Evolutionary conservation across 2,329 filamentous ascomycete species (phyloP).

Genomic region (Penicillium digitatum): DNA sequence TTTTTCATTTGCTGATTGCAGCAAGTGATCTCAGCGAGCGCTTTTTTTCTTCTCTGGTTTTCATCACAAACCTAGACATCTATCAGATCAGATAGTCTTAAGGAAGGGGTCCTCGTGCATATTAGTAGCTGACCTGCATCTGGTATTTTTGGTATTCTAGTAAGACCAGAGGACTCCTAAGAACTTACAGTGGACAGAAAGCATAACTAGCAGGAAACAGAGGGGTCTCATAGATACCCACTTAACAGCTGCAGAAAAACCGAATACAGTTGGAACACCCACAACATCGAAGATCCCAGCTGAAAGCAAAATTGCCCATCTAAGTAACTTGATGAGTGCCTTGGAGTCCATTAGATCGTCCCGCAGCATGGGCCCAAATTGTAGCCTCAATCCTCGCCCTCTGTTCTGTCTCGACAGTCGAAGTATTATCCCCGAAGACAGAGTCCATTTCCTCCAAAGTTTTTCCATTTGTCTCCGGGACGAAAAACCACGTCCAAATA

Average conservation of each 20-base stretch:
- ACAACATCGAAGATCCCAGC: too few species aligned
- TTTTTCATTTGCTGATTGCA: neutral
- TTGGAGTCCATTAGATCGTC: neutral
- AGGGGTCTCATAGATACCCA: neutral
- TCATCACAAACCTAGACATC: too few species aligned
- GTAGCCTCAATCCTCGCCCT: conserved; percentile 4
- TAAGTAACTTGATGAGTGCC: neutral
- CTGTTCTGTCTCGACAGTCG: neutral
- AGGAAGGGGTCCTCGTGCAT: neutral
- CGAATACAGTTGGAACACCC: neutral
- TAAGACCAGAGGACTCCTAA: too few species aligned
- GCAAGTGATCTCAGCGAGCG: too few species aligned
- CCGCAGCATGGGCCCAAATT: neutral
- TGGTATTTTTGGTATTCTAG: neutral
- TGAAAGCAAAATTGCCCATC: neutral
- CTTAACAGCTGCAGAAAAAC: too few species aligned
- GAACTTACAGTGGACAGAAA: neutral
- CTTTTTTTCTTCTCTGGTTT: too few species aligned
- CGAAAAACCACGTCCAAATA: conserved; percentile 48
- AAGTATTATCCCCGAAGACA: conserved; percentile 19
- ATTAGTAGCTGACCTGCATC: neutral
- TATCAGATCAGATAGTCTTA: too few species aligned
- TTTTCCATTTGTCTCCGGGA: conserved; percentile 54
- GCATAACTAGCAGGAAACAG: too few species aligned
- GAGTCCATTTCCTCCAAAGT: conserved; percentile 52